Percentiles rank a stretch among this genome's conserved stretches.
Conservation (phyloP, 2,329 filamentous ascomycete species). For the Pseudogymnoascus destructans region DNA sequence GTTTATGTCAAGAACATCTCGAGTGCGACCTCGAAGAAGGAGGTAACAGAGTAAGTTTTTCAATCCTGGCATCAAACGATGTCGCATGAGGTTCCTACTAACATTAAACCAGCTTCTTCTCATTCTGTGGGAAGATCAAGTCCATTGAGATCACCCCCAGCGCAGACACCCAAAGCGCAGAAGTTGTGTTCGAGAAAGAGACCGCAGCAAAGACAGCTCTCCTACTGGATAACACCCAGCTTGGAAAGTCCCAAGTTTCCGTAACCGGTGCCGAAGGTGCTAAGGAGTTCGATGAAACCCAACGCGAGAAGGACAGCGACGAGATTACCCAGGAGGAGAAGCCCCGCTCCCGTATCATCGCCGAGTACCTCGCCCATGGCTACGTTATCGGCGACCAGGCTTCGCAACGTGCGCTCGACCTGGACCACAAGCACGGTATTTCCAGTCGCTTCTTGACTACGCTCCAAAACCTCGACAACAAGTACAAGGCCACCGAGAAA, state of each 20-base stretch:
- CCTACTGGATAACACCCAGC: conserved; percentile 91
- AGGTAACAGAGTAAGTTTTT: conserved; percentile 61
- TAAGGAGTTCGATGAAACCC: conserved; percentile 44
- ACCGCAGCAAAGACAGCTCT: conserved; percentile 94
- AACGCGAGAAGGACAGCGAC: conserved; percentile 45
- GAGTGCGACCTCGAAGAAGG: conserved; percentile 67
- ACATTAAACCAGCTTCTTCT: conserved; percentile 7
- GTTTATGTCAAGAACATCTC: conserved; percentile 88
- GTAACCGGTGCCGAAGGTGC: conserved; percentile 54
- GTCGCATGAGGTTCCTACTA: neutral
- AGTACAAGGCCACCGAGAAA: conserved; percentile 78
- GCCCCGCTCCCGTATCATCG: conserved; percentile 81
- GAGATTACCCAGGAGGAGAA: conserved; percentile 93
- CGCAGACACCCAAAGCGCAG: conserved; percentile 64
- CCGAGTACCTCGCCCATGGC: conserved; percentile 92
- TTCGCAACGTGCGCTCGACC: conserved; percentile 69
- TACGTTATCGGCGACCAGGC: conserved; percentile 64
- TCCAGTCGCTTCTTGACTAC: conserved; percentile 65
- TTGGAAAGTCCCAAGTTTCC: conserved; percentile 73
- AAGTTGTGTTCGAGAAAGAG: conserved; percentile 94
- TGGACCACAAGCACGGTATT: conserved; percentile 84
- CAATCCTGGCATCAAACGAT: conserved; percentile 16
- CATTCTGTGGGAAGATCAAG: conserved; percentile 73
- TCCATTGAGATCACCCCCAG: conserved; percentile 59
- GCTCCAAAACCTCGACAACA: conserved; percentile 64